Evolutionary conservation across 1,284 basidiomycete species (phyloP).

Genomic region (Gomphus sp.): DNA sequence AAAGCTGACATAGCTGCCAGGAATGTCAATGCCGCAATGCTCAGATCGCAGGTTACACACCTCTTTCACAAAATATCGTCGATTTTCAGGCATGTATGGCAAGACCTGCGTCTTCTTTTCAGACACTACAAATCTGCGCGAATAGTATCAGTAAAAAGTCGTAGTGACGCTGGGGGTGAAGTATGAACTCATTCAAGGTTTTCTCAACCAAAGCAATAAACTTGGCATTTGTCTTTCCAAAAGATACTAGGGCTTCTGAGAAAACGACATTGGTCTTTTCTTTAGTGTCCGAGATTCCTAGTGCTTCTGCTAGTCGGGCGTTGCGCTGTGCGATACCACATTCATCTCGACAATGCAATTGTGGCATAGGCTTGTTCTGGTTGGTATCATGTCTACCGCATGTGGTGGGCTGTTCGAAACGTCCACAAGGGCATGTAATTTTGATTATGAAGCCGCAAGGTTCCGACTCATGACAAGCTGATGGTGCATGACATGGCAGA

Average conservation of each 20-base stretch:
- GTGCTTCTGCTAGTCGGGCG: conserved; percentile 75
- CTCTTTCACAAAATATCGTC: conserved; percentile 72
- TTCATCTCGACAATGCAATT: conserved; percentile 66
- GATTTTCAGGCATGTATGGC: conserved; percentile 71
- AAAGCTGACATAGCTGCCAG: conserved; percentile 56
- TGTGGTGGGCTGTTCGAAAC: conserved; percentile 58
- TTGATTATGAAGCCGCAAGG: conserved; percentile 62
- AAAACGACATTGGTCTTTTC: conserved; percentile 38
- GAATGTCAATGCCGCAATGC: not conserved
- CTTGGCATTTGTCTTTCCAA: conserved; percentile 51
- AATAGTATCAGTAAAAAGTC: not conserved
- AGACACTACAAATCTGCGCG: conserved; percentile 54
- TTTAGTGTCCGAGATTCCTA: conserved; percentile 60
- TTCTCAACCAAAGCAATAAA: conserved; percentile 71
- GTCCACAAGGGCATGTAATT: conserved; percentile 72
- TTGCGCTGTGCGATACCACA: conserved; percentile 80
- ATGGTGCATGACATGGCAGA: conserved; percentile 75
- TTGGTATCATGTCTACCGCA: conserved; percentile 55
- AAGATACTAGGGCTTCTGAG: conserved; percentile 48
- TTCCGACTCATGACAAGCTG: conserved; percentile 68
- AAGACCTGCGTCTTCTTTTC: conserved; percentile 65
- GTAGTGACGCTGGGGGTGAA: not conserved
- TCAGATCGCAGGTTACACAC: conserved; percentile 29
- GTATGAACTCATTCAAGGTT: conserved; percentile 65
- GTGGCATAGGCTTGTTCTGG: conserved; percentile 30